These are phyloP conservation scores for Aspergillus brunneoviolaceus DNA, from an alignment of 2,329 filamentous ascomycete genomes.

Conservation along the genomic window DNA sequence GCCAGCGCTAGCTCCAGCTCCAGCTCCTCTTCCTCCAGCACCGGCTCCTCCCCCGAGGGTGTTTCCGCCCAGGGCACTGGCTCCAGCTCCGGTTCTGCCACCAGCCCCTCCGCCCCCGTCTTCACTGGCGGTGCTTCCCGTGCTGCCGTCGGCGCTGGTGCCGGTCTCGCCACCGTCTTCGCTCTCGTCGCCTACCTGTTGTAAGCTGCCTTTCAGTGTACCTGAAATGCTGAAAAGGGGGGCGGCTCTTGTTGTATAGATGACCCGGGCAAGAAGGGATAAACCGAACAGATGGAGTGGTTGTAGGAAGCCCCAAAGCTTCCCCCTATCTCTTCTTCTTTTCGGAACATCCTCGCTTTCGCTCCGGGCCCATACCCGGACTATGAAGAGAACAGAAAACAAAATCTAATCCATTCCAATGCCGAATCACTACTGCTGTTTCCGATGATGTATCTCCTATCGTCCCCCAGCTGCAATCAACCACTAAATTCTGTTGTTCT, in stretches of 20 bases:
- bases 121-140: slow-evolving; percentile 56
- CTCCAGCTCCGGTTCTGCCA: slow-evolving; percentile 20
- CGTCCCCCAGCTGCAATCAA: too few species aligned
- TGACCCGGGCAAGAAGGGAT: not conserved
- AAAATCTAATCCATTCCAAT: not conserved
- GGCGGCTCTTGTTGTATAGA: not conserved
- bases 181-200: slow-evolving; percentile 51
- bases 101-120: slow-evolving; percentile 29
- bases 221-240: not conserved
- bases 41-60: slow-evolving; percentile 12
- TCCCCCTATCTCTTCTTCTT: not conserved
- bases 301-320: too few species aligned
- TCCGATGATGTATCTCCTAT: too few species aligned
- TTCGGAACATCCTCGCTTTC: too few species aligned
- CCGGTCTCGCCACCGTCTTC: slow-evolving; percentile 53
- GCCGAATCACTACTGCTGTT: too few species aligned
- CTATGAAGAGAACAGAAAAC: not conserved
- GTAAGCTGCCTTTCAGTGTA: slow-evolving; percentile 30
- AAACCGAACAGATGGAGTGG: not conserved
- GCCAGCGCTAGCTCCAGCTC: slow-evolving; percentile 13
- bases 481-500: too few species aligned
- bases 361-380: not conserved
- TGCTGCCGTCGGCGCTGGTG: slow-evolving; percentile 48
- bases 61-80: slow-evolving; percentile 14
- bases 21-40: slow-evolving; percentile 15